phyloP scores from a whole-genome alignment of 306 rosid species.

The Cucurbita argyrosperma region DNA sequence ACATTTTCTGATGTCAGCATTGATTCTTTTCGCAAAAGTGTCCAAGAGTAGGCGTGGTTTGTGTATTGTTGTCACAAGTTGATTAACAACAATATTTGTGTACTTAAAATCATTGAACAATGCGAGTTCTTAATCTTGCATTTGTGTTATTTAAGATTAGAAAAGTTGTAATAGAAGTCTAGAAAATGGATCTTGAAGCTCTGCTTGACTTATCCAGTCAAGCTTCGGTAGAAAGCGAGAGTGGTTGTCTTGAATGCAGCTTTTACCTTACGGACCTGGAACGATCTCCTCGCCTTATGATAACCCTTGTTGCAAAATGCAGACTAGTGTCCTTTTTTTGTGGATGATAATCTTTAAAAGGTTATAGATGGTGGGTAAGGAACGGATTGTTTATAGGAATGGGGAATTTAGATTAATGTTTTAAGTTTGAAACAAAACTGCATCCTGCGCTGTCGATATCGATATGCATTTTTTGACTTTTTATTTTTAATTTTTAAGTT shows the following conservation, averaged over 20 bases:
- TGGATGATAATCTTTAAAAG: background rate
- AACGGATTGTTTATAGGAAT: background rate
- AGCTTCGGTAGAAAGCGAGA: background rate
- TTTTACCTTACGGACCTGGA: background rate
- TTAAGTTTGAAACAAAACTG: background rate
- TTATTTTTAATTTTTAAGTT: background rate
- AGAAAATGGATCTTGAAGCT: constrained; percentile 1
- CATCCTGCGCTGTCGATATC: background rate
- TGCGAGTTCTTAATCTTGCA: background rate
- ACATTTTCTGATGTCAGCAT: background rate
- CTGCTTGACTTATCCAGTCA: background rate
- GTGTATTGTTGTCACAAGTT: background rate
- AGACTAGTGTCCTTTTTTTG: background rate
- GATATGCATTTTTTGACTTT: background rate
- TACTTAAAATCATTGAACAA: background rate
- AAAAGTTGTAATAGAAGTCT: background rate
- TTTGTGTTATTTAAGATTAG: background rate
- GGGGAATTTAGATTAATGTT: background rate
- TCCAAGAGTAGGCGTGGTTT: background rate
- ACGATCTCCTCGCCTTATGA: background rate
- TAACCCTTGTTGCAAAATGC: background rate
- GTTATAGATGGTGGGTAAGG: background rate
- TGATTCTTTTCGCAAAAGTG: background rate
- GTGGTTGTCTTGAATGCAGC: background rate
- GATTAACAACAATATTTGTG: background rate